Base-by-base conservation (phyloP, 805 yeast genomes). In the Candida alai region DNA sequence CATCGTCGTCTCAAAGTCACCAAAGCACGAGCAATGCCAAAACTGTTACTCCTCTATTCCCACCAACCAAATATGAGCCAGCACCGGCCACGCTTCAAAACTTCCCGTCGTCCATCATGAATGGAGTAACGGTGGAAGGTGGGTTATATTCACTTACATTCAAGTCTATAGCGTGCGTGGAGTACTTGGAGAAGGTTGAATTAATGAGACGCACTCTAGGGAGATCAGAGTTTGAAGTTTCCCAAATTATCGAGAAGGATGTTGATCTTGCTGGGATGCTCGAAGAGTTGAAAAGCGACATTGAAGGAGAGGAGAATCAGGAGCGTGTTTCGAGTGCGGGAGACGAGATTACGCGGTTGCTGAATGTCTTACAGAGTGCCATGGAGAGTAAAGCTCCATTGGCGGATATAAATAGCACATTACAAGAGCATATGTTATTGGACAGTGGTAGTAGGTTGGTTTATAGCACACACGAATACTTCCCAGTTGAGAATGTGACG, bases 71-170 rank as follows among this genome's bases (percentile, higher is more conserved):
- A 24, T 42, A 42, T 35, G 44, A 40, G 19, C 32, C 34, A 14
- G 16, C 42, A 16, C 44, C 43, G 13, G 43, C 43, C 2, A 32
- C 43, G 6, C 25, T 42, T 16, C 36, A 40, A 25, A 42, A 42
- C 20, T 42, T 39, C 27, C 46, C 46, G 8, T 64, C 70, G 4
- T 60, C 68, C 1, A 57, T 66, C 1, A 47, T 62, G 28, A 60
- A 60, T 35, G 73, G 71, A 5, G 48, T 59, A 14, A 65, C 71
- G 0, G 51, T 48, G 13, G 68, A 65, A 40, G 69, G 68, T 4
- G 73, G 73, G 9, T 51, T 66, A 20, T 52, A 52, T 19, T 60
- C 68, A 3, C 49, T 66, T 36, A 64, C 71, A 3, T 65, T 61
- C 47, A 66, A 66, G 40, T 56, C 70, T 4, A 54, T 64, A 13